phyloP scores from a whole-genome alignment of 257 asterid genomes.

The Schizonepeta tenuifolia region DNA sequence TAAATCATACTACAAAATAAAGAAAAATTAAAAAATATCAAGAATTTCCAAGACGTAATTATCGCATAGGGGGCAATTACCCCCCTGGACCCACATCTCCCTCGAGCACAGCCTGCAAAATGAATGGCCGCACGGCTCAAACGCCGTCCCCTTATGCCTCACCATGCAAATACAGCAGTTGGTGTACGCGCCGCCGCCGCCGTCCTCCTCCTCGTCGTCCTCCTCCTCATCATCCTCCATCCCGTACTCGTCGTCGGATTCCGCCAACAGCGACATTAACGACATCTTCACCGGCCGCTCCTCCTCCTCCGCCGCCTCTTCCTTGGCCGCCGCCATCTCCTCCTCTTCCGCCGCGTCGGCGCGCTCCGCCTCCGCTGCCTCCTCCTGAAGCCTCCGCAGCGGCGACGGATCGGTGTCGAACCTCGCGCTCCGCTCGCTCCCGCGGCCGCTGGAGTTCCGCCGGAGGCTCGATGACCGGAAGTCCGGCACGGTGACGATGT shows the following conservation, averaged over 20 bases:
- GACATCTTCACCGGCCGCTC: slow-evolving; percentile 63
- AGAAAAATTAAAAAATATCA: slow-evolving; percentile 60
- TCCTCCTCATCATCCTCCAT: slow-evolving; percentile 58
- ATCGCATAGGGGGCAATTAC: slow-evolving; percentile 93
- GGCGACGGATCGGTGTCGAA: slow-evolving; percentile 36
- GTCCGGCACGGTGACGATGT: slow-evolving; percentile 30
- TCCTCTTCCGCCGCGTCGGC: slow-evolving; percentile 20
- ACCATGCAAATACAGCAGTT: slow-evolving; percentile 83
- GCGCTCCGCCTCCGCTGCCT: slow-evolving; percentile 20
- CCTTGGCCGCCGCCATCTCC: slow-evolving; percentile 4
- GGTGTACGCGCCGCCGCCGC: slow-evolving; percentile 29
- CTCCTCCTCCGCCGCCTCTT: slow-evolving; percentile 16
- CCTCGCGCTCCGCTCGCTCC: slow-evolving; percentile 42
- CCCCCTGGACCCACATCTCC: slow-evolving; percentile 82
- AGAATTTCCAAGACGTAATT: slow-evolving; percentile 82
- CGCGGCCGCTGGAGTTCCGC: slow-evolving; percentile 42
- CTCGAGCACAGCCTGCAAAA: slow-evolving; percentile 84
- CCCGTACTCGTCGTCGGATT: slow-evolving; percentile 54
- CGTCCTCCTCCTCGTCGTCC: slow-evolving; percentile 48
- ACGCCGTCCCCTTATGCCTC: slow-evolving; percentile 77
- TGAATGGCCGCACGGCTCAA: slow-evolving; percentile 84
- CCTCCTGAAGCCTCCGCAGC: slow-evolving; percentile 39
- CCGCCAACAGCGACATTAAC: slow-evolving; percentile 76
- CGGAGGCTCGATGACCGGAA: slow-evolving; percentile 30
- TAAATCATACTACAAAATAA: not conserved